These are phyloP conservation scores for Chloromonas sp. DNA, from an alignment of 163 green algal species.

Conservation along the genomic window DNA sequence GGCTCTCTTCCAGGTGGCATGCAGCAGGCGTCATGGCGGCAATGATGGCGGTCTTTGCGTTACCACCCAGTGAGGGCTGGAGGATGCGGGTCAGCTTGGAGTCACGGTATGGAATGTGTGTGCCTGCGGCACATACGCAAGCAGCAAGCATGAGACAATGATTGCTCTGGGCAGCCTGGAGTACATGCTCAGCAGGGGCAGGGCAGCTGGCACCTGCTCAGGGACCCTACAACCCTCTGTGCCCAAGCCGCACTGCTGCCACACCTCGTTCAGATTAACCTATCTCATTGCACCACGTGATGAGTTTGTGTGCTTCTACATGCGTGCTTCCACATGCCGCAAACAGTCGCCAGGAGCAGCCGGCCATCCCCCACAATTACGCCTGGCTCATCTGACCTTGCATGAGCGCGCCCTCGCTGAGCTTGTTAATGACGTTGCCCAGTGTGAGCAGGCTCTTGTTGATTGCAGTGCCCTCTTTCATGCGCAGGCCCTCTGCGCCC, in stretches of 20 bases:
- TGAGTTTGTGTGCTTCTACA: too few species aligned
- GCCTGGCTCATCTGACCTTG: constrained; percentile 25
- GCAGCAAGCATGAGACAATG: not conserved
- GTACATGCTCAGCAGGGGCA: too few species aligned
- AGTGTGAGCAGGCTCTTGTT: constrained; percentile 95
- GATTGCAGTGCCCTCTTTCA: constrained; percentile 95
- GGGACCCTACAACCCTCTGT: too few species aligned
- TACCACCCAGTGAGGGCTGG: constrained; percentile 89
- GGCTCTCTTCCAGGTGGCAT: constrained; percentile 83
- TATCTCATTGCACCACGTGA: too few species aligned
- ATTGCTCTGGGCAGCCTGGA: not conserved
- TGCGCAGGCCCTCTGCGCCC: constrained; percentile 85
- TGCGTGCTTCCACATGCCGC: too few species aligned
- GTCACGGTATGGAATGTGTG: constrained; percentile 93
- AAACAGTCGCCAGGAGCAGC: too few species aligned
- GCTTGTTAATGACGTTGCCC: constrained; percentile 96
- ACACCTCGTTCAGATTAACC: too few species aligned
- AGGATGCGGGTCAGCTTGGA: constrained; percentile 95
- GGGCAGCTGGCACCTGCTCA: too few species aligned
- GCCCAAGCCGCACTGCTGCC: too few species aligned
- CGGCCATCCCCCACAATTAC: too few species aligned
- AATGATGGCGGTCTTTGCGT: constrained; percentile 88
- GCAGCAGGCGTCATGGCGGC: constrained; percentile 83
- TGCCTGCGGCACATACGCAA: constrained; percentile 39
- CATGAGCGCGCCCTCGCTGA: constrained; percentile 69